Evolutionary conservation across 2,329 filamentous ascomycete genomes (phyloP), one percentile per base, ranked within the genome.

Genomic region (Trichoderma endophyticum): DNA sequence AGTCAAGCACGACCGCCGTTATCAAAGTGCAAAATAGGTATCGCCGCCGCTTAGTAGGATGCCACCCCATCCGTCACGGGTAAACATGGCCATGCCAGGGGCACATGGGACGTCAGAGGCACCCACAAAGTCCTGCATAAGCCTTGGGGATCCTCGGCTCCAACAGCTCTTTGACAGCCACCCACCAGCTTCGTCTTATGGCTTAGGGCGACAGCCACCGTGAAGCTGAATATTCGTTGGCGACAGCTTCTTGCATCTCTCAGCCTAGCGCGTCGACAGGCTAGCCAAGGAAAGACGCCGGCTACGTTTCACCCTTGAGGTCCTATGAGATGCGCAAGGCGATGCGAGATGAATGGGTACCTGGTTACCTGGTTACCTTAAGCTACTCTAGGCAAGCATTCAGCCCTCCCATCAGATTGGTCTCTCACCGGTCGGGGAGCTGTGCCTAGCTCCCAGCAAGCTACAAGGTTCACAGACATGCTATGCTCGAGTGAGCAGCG

Each of bases 401-500:
- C 70, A 62, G 70, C 62, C 57, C 30, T 28, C 30, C 62, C 24
- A 54, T 21, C 51, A 57, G 48, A 28, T 21, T 28, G 70, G 43
- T 60, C 43, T 66, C 68, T 63, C 68, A 36, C 65, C 54, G 24
- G 65, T 26, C 26, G 57, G 36, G 30, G 26, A 30, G 36, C 36
- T 30, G 43, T 43, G 66, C 66, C 56, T 69, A 63, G 64, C 26
- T 34, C 57, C 43, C 26, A 43, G 34, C 43, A 54, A 51, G 57
- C 54, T 72, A 15, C 64, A 48, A 26, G 54, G 48, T 72, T 72
- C 66, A 70, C 71, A 62, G n/a, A 26, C 28, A 21, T 21, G 54
- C 48, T 30, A 56, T 68, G 62, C 73, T 75, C 73, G 15, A 75
- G 74, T 66, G 71, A 74, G 71, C 64, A 48, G 60, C 48, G 61